phyloP scores from a whole-genome alignment of 1,284 basidiomycete genomes.

The Cutaneotrichosporon sp. region DNA sequence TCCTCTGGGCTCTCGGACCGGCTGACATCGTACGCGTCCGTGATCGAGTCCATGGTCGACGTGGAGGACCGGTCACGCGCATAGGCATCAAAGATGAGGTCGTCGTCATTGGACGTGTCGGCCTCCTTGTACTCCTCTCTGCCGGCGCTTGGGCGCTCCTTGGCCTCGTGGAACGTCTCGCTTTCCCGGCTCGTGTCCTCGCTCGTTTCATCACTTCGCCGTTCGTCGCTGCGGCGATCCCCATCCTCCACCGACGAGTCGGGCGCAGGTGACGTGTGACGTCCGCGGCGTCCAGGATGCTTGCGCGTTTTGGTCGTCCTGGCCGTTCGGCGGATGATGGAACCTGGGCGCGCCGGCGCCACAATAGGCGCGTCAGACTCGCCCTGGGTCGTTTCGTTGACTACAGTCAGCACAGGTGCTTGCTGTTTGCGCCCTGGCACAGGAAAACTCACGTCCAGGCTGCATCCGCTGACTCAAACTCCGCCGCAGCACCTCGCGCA shows the following conservation, averaged over 20 bases:
- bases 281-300: slow-evolving; percentile 50
- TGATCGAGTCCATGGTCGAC: slow-evolving; percentile 34
- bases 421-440: background rate
- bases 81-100: slow-evolving; percentile 76
- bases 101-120: slow-evolving; percentile 62
- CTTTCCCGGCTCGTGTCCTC: slow-evolving; percentile 18
- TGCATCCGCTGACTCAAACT: slow-evolving; percentile 82
- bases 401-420: slow-evolving; percentile 11
- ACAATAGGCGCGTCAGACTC: slow-evolving; percentile 65
- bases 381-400: slow-evolving; percentile 13
- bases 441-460: slow-evolving; percentile 62
- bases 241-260: slow-evolving; percentile 15
- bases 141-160: slow-evolving; percentile 1
- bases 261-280: slow-evolving; percentile 43
- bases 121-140: slow-evolving; percentile 15
- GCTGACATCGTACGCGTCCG: slow-evolving; percentile 41
- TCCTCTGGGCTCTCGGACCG: slow-evolving; percentile 32
- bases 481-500: slow-evolving; percentile 74
- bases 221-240: slow-evolving; percentile 12
- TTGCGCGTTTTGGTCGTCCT: slow-evolving; percentile 89
- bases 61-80: slow-evolving; percentile 34
- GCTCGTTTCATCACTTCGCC: slow-evolving; percentile 19
- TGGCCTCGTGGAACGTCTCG: slow-evolving; percentile 21
- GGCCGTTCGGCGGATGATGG: slow-evolving; percentile 82
- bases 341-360: slow-evolving; percentile 75